These are phyloP conservation scores for Mycena polygramma DNA, from an alignment of 768 basidiomycete species.

Conservation along the genomic window DNA sequence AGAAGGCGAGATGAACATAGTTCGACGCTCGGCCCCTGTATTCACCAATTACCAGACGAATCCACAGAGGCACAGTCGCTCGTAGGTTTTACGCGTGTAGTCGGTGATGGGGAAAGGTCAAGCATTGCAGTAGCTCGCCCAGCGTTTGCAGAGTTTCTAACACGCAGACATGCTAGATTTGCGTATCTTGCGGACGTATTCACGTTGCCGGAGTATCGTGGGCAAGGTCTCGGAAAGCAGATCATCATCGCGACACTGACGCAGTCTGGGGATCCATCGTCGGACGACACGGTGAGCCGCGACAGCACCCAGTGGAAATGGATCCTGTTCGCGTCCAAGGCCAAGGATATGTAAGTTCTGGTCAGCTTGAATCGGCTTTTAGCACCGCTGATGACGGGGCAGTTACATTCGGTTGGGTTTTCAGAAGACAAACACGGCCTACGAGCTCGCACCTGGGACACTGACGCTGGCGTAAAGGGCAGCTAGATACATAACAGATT, in stretches of 20 bases:
- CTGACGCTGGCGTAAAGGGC: background rate
- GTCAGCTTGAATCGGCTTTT: too few relatives aligned
- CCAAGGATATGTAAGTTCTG: slow-evolving; percentile 14
- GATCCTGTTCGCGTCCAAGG: slow-evolving; percentile 21
- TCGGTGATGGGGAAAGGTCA: slow-evolving; percentile 23
- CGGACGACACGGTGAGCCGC: slow-evolving; percentile 16
- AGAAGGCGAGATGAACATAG: background rate
- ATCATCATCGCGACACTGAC: slow-evolving; percentile 5
- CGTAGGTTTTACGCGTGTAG: slow-evolving; percentile 19
- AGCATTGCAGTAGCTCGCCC: too few relatives aligned
- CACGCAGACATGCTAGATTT: slow-evolving; percentile 4
- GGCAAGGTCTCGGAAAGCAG: slow-evolving; percentile 3
- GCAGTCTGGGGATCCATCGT: slow-evolving; percentile 2
- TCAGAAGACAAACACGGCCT: background rate
- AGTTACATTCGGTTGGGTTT: slow-evolving; percentile 22
- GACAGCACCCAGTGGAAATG: slow-evolving; percentile 26
- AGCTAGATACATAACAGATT: background rate
- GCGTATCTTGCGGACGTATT: slow-evolving; percentile 27
- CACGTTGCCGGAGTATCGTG: slow-evolving; percentile 10
- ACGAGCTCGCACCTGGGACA: slow-evolving; percentile 17
- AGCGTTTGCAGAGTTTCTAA: background rate
- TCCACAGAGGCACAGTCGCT: slow-evolving; percentile 6
- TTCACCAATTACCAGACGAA: background rate
- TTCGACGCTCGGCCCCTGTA: background rate
- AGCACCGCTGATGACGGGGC: too few relatives aligned